phyloP scores from a whole-genome alignment of 2,329 filamentous ascomycete species.

The Penicillium sp. region DNA sequence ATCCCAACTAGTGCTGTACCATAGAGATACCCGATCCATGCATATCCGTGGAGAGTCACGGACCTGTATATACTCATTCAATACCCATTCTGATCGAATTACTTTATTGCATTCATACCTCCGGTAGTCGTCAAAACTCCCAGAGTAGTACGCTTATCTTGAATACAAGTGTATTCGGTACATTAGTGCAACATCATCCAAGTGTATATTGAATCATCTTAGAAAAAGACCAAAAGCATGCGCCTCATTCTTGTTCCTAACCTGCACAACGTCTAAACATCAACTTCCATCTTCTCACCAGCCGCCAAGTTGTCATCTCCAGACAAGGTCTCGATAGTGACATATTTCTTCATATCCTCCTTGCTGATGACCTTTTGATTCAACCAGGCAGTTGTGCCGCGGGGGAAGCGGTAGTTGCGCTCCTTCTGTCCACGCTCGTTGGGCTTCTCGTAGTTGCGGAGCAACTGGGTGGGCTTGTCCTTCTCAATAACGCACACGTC shows the following conservation, averaged over 20 bases:
- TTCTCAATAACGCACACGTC: constrained; percentile 94
- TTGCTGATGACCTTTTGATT: constrained; percentile 96
- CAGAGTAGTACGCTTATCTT: not conserved
- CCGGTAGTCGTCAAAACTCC: not conserved
- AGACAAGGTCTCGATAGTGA: constrained; percentile 85
- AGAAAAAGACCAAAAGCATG: constrained; percentile 23
- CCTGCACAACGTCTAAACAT: constrained; percentile 45
- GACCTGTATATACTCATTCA: not conserved
- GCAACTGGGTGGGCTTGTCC: constrained; percentile 85
- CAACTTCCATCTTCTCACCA: constrained; percentile 70
- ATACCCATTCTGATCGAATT: not conserved
- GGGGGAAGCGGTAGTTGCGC: constrained; percentile 87
- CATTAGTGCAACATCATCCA: constrained; percentile 19
- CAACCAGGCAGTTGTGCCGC: constrained; percentile 92
- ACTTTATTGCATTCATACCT: not conserved
- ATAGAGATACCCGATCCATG: constrained; percentile 21
- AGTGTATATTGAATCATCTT: constrained; percentile 28
- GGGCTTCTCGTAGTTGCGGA: constrained; percentile 91
- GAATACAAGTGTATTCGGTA: constrained; percentile 14
- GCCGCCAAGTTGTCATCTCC: constrained; percentile 67
- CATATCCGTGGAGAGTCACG: not conserved
- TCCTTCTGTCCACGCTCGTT: constrained; percentile 92
- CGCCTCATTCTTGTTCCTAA: constrained; percentile 14
- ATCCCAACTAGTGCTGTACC: constrained; percentile 1
- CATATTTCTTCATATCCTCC: constrained; percentile 91